Conservation (phyloP, 768 basidiomycete genomes). For the Lactarius hengduanensis region DNA sequence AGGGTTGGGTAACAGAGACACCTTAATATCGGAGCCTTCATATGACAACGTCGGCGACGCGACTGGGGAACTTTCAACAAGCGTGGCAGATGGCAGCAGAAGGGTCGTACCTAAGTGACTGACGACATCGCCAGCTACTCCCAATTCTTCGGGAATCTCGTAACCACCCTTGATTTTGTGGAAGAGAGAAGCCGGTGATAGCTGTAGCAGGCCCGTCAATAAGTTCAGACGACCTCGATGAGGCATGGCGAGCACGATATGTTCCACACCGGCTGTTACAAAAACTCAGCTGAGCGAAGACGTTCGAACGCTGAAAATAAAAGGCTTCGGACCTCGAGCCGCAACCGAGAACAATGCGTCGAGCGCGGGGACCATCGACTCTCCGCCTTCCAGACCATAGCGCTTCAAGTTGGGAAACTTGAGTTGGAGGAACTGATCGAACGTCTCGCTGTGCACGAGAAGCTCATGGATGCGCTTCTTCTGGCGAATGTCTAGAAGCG, state of each 20-base stretch:
- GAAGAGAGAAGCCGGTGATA: conserved; percentile 67
- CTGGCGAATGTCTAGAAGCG: conserved; percentile 34
- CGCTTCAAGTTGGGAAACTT: conserved; percentile 90
- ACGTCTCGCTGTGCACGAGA: conserved; percentile 71
- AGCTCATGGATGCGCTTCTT: conserved; percentile 65
- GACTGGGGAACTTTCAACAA: conserved; percentile 38
- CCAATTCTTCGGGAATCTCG: conserved; percentile 65
- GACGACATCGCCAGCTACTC: conserved; percentile 79
- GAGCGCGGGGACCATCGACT: conserved; percentile 89
- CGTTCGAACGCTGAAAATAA: background rate
- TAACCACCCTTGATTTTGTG: conserved; percentile 83
- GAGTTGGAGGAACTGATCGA: conserved; percentile 81
- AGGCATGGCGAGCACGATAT: conserved; percentile 81
- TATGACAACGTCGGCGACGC: conserved; percentile 66
- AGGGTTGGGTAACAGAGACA: conserved; percentile 78
- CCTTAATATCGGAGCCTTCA: conserved; percentile 54
- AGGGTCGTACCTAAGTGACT: conserved; percentile 67
- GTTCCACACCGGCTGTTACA: conserved; percentile 55
- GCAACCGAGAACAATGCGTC: conserved; percentile 72
- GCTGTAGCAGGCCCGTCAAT: conserved; percentile 72
- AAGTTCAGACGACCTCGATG: conserved; percentile 87
- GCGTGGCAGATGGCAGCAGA: conserved; percentile 2
- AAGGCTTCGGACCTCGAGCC: conserved; percentile 46
- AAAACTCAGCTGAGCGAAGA: background rate
- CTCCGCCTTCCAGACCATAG: conserved; percentile 89